Percentiles rank a stretch among this genome's conserved stretches.
phyloP scores from a whole-genome alignment of 768 basidiomycete species.

The Hygrophorus russula region DNA sequence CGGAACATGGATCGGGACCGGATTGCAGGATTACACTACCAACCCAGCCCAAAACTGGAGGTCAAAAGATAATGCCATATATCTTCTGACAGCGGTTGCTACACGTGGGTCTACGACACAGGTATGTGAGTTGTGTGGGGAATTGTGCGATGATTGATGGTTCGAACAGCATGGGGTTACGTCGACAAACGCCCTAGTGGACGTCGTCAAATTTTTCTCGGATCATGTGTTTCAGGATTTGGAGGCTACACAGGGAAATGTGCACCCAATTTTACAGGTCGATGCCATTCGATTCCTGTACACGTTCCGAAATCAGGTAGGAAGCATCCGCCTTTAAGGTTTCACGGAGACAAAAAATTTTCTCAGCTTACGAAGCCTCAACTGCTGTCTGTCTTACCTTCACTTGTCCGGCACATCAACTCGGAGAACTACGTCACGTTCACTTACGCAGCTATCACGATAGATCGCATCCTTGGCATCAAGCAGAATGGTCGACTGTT shows the following conservation, averaged over 20 bases:
- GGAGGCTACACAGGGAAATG: conserved; percentile 49
- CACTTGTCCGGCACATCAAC: conserved; percentile 70
- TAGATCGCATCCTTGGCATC: conserved; percentile 89
- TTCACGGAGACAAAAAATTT: neutral
- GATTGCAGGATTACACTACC: conserved; percentile 55
- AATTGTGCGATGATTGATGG: neutral
- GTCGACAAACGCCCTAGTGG: conserved; percentile 81
- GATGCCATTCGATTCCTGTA: conserved; percentile 93
- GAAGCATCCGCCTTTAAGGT: too few species aligned
- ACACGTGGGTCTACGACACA: conserved; percentile 79
- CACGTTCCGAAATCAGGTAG: conserved; percentile 88
- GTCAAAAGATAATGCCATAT: conserved; percentile 88
- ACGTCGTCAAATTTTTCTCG: conserved; percentile 93
- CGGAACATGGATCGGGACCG: conserved; percentile 70
- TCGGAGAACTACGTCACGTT: conserved; percentile 87
- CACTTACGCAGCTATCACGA: conserved; percentile 96
- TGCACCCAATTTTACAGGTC: conserved; percentile 87
- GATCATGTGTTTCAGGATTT: conserved; percentile 85
- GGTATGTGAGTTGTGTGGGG: conserved; percentile 26
- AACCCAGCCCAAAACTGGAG: conserved; percentile 67
- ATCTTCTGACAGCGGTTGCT: conserved; percentile 88
- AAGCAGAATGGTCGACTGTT: conserved; percentile 64
- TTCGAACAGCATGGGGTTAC: conserved; percentile 75
- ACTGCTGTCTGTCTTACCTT: conserved; percentile 81
- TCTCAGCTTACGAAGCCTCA: conserved; percentile 84